Percentiles rank a stretch among this genome's conserved stretches.
These are phyloP conservation scores for Kurtzmaniella quercitrusa DNA, from an alignment of 1,139 yeast genomes.

Conservation along the genomic window DNA sequence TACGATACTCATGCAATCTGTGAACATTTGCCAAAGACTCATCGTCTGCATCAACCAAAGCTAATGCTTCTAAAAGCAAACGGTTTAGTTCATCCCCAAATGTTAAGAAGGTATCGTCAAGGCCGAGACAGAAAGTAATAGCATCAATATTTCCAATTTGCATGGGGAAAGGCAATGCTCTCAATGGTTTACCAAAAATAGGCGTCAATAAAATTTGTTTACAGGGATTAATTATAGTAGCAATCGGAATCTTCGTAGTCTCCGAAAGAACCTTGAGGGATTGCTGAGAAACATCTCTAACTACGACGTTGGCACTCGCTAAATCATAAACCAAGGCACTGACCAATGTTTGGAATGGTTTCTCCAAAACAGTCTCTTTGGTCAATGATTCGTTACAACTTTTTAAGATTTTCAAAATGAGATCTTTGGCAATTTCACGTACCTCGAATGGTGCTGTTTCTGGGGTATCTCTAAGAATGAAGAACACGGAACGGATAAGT, in stretches of 20 bases:
- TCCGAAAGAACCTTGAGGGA: constrained; percentile 67
- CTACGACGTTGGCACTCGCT: constrained; percentile 81
- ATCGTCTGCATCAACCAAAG: constrained; percentile 96
- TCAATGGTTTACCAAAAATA: constrained; percentile 90
- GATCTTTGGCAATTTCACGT: constrained; percentile 61
- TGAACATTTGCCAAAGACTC: constrained; percentile 88
- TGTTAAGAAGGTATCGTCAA: constrained; percentile 76
- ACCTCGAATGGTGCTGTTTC: constrained; percentile 83
- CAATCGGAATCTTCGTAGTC: constrained; percentile 63
- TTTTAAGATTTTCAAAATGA: constrained; percentile 59
- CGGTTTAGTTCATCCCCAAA: constrained; percentile 88
- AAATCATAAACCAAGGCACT: constrained; percentile 89
- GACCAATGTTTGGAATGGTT: constrained; percentile 78
- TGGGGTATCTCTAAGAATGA: constrained; percentile 88
- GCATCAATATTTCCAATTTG: constrained; percentile 98
- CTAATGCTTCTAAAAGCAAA: constrained; percentile 82
- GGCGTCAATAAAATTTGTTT: constrained; percentile 83
- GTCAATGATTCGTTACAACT: constrained; percentile 62
- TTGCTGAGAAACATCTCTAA: constrained; percentile 76
- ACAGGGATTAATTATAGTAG: constrained; percentile 77
- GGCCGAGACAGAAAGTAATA: constrained; percentile 78
- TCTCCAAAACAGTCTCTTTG: constrained; percentile 57
- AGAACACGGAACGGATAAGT: constrained; percentile 78
- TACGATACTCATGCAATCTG: constrained; percentile 78
- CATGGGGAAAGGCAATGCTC: constrained; percentile 98